Evolutionary conservation across 225 moss, liverwort and hornwort species (phyloP).

Genomic region (Sphagnum contortum): DNA sequence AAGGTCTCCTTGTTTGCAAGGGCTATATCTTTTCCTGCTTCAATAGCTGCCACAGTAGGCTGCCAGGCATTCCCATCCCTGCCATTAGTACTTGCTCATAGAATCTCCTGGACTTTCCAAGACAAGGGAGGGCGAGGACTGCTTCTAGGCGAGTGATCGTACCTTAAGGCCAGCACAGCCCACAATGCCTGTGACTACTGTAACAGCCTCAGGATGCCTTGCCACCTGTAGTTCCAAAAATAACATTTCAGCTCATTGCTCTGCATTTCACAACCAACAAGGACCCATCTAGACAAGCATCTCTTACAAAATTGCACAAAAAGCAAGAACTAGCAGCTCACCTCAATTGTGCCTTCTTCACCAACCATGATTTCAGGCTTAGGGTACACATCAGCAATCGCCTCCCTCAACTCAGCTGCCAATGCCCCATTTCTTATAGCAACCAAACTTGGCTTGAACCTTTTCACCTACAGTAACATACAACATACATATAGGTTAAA

Average conservation of each 20-base stretch:
- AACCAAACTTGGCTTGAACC: conserved; percentile 77
- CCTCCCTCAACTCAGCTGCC: conserved; percentile 64
- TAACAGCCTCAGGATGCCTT: conserved; percentile 83
- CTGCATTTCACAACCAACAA: background rate
- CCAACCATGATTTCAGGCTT: conserved; percentile 90
- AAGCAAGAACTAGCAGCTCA: conserved; percentile 2
- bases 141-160: background rate
- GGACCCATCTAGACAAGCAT: too few relatives aligned
- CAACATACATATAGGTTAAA: too few relatives aligned
- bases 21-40: conserved; percentile 96
- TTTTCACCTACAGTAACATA: conserved; percentile 32
- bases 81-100: background rate
- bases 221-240: conserved; percentile 46
- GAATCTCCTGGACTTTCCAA: background rate
- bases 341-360: conserved; percentile 75
- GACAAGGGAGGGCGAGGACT: too few relatives aligned
- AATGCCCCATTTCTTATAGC: conserved; percentile 43
- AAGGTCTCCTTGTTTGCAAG: conserved; percentile 95
- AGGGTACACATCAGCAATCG: conserved; percentile 69
- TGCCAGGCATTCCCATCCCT: conserved; percentile 12
- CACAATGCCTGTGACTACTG: conserved; percentile 96
- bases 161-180: conserved; percentile 93
- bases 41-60: conserved; percentile 93
- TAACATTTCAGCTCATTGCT: background rate
- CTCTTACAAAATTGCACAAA: too few relatives aligned